A percentile compares a stretch with the other conserved stretches of the same genome.
Conservation (phyloP, 1,139 yeast genomes). For the Kodamaea plutei region DNA sequence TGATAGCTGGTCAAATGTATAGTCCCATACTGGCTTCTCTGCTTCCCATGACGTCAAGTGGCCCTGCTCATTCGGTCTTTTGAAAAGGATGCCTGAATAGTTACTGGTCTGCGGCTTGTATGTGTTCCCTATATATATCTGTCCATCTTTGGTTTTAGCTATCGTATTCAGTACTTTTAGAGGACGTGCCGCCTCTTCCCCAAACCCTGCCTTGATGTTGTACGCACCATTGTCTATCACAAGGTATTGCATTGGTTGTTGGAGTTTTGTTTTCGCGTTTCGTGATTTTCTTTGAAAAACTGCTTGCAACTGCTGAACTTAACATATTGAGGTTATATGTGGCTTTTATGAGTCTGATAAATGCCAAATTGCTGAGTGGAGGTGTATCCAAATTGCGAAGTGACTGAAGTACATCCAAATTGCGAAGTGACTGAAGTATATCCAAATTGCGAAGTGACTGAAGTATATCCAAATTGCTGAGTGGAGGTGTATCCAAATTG, state of each 20-base stretch:
- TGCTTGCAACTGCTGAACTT: too few species aligned
- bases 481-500: too few species aligned
- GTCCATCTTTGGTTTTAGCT: slow-evolving; percentile 71
- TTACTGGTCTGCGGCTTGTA: slow-evolving; percentile 62
- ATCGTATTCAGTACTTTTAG: slow-evolving; percentile 63
- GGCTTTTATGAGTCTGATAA: too few species aligned
- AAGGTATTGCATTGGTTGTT: slow-evolving; percentile 18
- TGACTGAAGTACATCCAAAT: too few species aligned
- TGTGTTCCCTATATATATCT: slow-evolving; percentile 66
- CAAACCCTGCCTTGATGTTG: slow-evolving; percentile 70
- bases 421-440: too few species aligned
- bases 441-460: too few species aligned
- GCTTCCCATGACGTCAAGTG: slow-evolving; percentile 90
- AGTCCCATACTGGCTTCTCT: slow-evolving; percentile 93
- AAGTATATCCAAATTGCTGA: too few species aligned
- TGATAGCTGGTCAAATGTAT: slow-evolving; percentile 41
- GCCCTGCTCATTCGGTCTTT: slow-evolving; percentile 85
- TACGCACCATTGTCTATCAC: slow-evolving; percentile 88
- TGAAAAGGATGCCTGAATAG: slow-evolving; percentile 68
- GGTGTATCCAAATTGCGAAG: too few species aligned
- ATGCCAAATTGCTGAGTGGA: too few species aligned
- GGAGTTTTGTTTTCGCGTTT: too few species aligned
- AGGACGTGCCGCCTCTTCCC: slow-evolving; percentile 32
- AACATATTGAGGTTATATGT: too few species aligned
- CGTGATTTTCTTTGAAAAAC: too few species aligned